Base-by-base conservation (phyloP, 2,329 filamentous ascomycete genomes). In the Orbilia blumenaviensis region DNA sequence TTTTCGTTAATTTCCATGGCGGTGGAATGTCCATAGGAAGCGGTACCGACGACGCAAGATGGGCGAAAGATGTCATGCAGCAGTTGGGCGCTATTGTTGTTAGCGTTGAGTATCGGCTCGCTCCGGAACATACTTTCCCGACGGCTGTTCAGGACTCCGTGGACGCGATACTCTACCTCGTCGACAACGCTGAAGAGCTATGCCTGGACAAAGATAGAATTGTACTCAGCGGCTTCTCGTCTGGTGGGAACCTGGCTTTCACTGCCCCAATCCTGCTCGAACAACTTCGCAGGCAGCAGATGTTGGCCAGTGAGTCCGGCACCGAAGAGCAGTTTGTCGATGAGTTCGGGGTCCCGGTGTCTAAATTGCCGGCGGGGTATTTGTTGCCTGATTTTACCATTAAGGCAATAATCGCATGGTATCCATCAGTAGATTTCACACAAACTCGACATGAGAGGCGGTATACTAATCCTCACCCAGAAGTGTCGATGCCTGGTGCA, bases 1-100 rank as follows among this genome's bases (percentile, higher is more conserved):
- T 87, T 12, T 84, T 91, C 18, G 85, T 91, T 78, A 89, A 90
- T 81, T 89, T 89, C 79, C 89, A 91, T 79, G 89, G 89, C 23
- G 89, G 89, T 18, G 89, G 89, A 5, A 91, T 90, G 82, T 87
- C 89, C 4, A 82, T 90, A 34, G 89, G 89, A 8, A 85, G 85
- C 54, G 88, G 86, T 3, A 89, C 87, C 3, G 88, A 91, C 80
- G 89, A 91, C 80, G 86, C 88, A 9, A 85, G 88, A 42, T 90
- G 89, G 84, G 87, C 86, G 4, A 84, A 86, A 1, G 83, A 85
- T 42, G 85, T 89, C 2, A 82, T 87, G 41, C 86, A 29, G 82
- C 85, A 9, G 83, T 87, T 21, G 84, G 85, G 87, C 58, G 88
- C 83, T 25, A 83, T 91, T 21, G 86, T 90, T 63, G 86, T 91